Evolutionary conservation across 2,329 filamentous ascomycete genomes (phyloP).

Genomic region (Aspergillus sp.): DNA sequence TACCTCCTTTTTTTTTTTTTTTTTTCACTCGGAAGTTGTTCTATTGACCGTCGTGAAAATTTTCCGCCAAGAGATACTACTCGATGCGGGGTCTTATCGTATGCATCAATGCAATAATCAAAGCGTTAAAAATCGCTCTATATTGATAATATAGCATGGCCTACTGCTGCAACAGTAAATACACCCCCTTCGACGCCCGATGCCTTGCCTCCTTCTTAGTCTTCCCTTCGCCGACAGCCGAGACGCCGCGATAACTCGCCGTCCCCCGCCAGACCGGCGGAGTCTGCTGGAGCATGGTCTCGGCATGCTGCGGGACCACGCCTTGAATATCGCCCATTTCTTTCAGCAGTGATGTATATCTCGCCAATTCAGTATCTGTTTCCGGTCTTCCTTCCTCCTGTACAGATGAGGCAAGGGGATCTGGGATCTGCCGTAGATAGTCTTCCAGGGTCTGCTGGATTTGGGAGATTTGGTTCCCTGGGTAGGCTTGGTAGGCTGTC

Average conservation of each 20-base stretch:
- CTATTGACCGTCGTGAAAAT: not conserved
- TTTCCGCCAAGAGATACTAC: not conserved
- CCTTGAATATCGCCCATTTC: constrained; percentile 24
- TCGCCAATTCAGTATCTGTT: constrained; percentile 3
- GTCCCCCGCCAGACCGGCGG: not conserved
- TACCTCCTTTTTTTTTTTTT: no score
- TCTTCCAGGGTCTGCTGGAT: not conserved
- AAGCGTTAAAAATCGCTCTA: no score
- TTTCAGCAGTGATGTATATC: constrained; percentile 5
- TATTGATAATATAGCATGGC: no score
- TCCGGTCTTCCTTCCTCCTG: not conserved
- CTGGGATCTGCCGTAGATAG: not conserved
- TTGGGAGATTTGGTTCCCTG: not conserved
- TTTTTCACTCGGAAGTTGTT: not conserved
- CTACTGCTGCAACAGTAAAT: not conserved
- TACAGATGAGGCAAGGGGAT: not conserved
- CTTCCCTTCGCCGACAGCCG: not conserved
- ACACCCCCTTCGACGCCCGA: not conserved
- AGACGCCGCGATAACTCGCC: not conserved
- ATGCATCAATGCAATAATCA: not conserved
- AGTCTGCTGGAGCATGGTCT: constrained; percentile 4
- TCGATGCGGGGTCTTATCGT: not conserved
- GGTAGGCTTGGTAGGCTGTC: not conserved
- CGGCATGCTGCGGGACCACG: constrained; percentile 26
- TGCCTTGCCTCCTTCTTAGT: not conserved